phyloP scores from a whole-genome alignment of 805 yeast species.

The Starmera amethionina region DNA sequence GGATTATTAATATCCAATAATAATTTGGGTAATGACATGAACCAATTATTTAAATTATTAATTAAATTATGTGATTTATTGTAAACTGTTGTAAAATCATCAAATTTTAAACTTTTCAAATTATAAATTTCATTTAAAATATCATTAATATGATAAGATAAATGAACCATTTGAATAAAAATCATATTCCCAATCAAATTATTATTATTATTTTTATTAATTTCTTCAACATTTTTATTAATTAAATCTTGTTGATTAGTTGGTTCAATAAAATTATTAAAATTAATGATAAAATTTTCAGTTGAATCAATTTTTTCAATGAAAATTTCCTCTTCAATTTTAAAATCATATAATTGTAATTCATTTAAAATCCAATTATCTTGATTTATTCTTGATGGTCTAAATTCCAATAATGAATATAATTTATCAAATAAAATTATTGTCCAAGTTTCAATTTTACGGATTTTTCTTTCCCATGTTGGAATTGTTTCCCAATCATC shows the following conservation, averaged over 20 bases:
- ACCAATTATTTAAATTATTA: slow-evolving; percentile 14
- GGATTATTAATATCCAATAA: slow-evolving; percentile 6
- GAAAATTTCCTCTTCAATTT: slow-evolving; percentile 10
- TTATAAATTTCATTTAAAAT: slow-evolving; percentile 14
- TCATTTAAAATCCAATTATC: slow-evolving; percentile 18
- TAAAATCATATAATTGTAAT: slow-evolving; percentile 12
- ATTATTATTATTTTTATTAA: slow-evolving; percentile 1
- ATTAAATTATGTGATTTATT: slow-evolving; percentile 9
- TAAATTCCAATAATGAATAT: slow-evolving; percentile 17
- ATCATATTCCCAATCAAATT: slow-evolving; percentile 12
- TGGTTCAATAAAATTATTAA: too few relatives aligned
- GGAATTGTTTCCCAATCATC: slow-evolving; percentile 18
- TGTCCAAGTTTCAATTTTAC: slow-evolving; percentile 17
- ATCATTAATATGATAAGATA: slow-evolving; percentile 15
- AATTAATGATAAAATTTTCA: slow-evolving; percentile 7
- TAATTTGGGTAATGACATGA: slow-evolving; percentile 10
- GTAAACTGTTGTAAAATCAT: slow-evolving; percentile 12
- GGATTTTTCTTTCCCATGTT: slow-evolving; percentile 18
- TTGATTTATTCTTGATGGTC: slow-evolving; percentile 14
- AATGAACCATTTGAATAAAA: slow-evolving; percentile 17
- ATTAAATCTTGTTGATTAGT: too few relatives aligned
- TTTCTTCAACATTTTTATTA: background rate
- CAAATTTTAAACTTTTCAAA: slow-evolving; percentile 14
- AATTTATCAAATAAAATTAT: slow-evolving; percentile 19
- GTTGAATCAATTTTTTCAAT: slow-evolving; percentile 8